Percentiles rank a stretch among this genome's conserved stretches.
phyloP scores from a whole-genome alignment of 139 green algal species.

The Picochlorum sp. region DNA sequence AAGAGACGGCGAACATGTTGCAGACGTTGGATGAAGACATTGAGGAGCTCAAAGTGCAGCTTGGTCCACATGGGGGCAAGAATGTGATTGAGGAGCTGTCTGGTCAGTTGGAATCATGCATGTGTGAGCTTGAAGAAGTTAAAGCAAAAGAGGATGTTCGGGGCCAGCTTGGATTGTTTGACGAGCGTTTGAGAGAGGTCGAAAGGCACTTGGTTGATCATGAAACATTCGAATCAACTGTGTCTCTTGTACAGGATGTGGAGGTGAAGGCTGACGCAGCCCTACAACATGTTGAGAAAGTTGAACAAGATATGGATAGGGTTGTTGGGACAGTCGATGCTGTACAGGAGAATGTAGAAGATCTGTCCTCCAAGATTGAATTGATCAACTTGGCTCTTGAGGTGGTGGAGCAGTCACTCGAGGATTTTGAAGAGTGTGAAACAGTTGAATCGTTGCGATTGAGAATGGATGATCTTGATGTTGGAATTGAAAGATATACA shows the following conservation, averaged over 20 bases:
- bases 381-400: slow-evolving; percentile 1
- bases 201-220: not conserved
- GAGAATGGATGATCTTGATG: slow-evolving; percentile 7
- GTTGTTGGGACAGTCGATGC: not conserved
- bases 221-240: not conserved
- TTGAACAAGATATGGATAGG: not conserved
- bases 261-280: not conserved
- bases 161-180: not conserved
- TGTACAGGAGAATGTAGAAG: not conserved
- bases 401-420: slow-evolving; percentile 10
- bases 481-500: not conserved
- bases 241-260: slow-evolving; percentile 3
- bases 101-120: not conserved
- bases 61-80: not conserved
- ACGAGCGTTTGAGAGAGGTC: not conserved
- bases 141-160: not conserved
- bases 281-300: not conserved
- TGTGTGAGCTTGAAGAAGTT: not conserved
- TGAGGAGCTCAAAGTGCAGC: slow-evolving; percentile 3
- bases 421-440: slow-evolving; percentile 8
- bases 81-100: not conserved
- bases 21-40: slow-evolving; percentile 1
- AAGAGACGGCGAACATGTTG: slow-evolving; percentile 1
- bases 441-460: not conserved
- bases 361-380: not conserved